These are phyloP conservation scores for Sclerotinia minor DNA, from an alignment of 2,329 filamentous ascomycete genomes.

Conservation along the genomic window DNA sequence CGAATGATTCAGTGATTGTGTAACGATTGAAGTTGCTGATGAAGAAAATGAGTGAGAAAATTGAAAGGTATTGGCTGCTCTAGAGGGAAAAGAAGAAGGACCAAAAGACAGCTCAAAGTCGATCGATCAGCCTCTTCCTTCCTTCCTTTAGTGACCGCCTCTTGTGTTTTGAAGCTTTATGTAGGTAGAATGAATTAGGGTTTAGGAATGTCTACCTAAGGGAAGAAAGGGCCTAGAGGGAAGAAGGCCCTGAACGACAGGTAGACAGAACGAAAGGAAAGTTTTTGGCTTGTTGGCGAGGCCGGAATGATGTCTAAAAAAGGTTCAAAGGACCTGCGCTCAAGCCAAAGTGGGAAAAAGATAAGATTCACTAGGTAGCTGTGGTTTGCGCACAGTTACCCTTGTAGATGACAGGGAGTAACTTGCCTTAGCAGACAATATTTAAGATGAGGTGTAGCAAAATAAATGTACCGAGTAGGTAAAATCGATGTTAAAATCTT, in stretches of 20 bases:
- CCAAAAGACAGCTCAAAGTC: slow-evolving; percentile 9
- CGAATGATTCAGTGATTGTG: slow-evolving; percentile 20
- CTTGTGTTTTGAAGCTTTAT: background rate
- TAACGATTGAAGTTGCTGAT: background rate
- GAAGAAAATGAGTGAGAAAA: background rate
- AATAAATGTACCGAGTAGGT: background rate
- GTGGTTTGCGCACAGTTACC: background rate
- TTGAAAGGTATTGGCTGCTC: background rate
- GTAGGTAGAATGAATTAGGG: too few species aligned
- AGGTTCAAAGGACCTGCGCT: slow-evolving; percentile 4
- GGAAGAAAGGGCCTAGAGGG: slow-evolving; percentile 2
- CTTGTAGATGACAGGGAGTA: slow-evolving; percentile 2
- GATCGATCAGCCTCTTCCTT: slow-evolving; percentile 9
- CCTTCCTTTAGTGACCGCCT: slow-evolving; percentile 19
- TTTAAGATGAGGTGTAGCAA: slow-evolving; percentile 19
- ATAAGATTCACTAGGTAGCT: background rate
- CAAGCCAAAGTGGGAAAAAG: background rate
- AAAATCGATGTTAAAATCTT: background rate
- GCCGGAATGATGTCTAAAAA: slow-evolving; percentile 11
- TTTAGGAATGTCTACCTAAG: background rate
- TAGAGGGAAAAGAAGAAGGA: background rate
- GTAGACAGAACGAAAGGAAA: background rate
- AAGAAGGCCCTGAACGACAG: background rate
- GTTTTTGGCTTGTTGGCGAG: background rate
- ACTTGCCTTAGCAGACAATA: background rate